These are phyloP conservation scores for Borealophlyctis nickersoniae DNA, from an alignment of 192 early-diverging fungal species.

Conservation along the genomic window DNA sequence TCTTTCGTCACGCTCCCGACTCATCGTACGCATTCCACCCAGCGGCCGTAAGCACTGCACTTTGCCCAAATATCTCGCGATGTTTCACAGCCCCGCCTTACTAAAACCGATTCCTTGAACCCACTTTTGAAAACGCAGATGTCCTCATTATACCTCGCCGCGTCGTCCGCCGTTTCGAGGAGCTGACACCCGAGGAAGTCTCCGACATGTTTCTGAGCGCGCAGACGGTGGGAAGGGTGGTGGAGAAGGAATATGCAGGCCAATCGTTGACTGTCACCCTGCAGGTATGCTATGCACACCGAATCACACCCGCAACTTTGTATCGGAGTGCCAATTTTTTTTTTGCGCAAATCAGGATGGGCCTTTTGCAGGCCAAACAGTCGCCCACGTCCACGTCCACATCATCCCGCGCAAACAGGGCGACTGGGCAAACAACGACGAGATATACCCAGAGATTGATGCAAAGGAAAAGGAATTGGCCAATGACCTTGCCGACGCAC, in stretches of 20 bases:
- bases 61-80: not conserved
- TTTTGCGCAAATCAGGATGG: constrained; percentile 52
- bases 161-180: constrained; percentile 66
- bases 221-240: constrained; percentile 68
- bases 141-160: constrained; percentile 77
- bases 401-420: constrained; percentile 77
- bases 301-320: constrained; percentile 7
- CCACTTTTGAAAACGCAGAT: constrained; percentile 63
- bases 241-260: constrained; percentile 72
- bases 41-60: not conserved
- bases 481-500: constrained; percentile 19
- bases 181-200: constrained; percentile 77
- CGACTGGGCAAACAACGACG: constrained; percentile 85
- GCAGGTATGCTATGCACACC: constrained; percentile 44
- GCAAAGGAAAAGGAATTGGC: constrained; percentile 40
- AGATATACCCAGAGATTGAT: constrained; percentile 79
- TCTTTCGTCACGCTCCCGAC: not conserved
- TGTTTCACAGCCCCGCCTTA: not conserved
- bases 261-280: constrained; percentile 77
- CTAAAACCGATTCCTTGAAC: not conserved
- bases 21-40: not conserved
- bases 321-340: not conserved
- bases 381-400: constrained; percentile 90
- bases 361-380: constrained; percentile 70
- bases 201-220: constrained; percentile 76